Percentiles rank a stretch among this genome's conserved stretches.
Evolutionary conservation across 1,284 basidiomycete species (phyloP).

Genomic region (Ceratobasidium sp.): DNA sequence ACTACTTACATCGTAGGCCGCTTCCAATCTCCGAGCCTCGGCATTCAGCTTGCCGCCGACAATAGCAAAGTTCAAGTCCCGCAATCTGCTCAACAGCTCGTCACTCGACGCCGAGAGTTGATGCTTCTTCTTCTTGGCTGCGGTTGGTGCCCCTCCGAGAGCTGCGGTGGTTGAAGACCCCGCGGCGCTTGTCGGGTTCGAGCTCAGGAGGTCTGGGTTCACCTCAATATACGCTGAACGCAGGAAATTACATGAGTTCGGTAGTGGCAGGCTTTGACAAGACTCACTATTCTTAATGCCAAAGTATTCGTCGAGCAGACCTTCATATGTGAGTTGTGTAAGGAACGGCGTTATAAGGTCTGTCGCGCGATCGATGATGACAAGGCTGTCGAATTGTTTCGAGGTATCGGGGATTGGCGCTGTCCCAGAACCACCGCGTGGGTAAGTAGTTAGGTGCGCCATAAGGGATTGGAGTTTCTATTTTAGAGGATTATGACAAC

Average conservation of each 20-base stretch:
- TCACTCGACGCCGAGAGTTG: constrained; percentile 83
- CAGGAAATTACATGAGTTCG: constrained; percentile 37
- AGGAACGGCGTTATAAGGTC: constrained; percentile 97
- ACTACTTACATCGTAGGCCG: constrained; percentile 86
- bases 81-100: constrained; percentile 84
- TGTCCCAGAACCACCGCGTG: constrained; percentile 57
- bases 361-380: constrained; percentile 91
- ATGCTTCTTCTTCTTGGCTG: constrained; percentile 90
- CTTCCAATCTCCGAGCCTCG: constrained; percentile 87
- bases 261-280: background rate
- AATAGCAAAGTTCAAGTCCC: constrained; percentile 95
- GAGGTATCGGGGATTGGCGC: constrained; percentile 59
- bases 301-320: constrained; percentile 94
- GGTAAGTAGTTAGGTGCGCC: constrained; percentile 37
- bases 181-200: constrained; percentile 58
- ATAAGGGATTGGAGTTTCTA: constrained; percentile 41
- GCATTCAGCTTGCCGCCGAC: constrained; percentile 87
- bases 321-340: constrained; percentile 97
- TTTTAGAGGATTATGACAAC: background rate
- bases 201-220: constrained; percentile 78
- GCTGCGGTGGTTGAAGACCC: constrained; percentile 35
- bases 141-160: constrained; percentile 63
- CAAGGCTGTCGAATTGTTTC: constrained; percentile 84
- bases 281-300: constrained; percentile 88
- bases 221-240: constrained; percentile 88